Conservation (phyloP, 1,284 basidiomycete genomes). For the Rhodotorula sp. region DNA sequence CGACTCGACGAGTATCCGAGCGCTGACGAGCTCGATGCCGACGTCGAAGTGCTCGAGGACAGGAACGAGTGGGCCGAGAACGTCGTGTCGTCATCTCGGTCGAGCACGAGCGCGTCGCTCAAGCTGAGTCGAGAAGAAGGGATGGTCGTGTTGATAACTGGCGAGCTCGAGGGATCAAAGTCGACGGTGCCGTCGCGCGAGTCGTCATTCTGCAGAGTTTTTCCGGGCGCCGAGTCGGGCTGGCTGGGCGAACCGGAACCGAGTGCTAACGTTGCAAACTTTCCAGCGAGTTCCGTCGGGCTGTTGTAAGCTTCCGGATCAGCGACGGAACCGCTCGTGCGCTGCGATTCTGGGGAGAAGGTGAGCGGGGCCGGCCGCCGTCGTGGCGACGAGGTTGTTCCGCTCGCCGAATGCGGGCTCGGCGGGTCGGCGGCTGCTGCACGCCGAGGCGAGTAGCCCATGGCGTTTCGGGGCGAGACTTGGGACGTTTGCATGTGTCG, state of each 20-base stretch:
- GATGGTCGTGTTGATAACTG: conserved; percentile 17
- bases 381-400: conserved; percentile 3
- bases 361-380: conserved; percentile 30
- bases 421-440: neutral
- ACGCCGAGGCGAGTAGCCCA: too few species aligned
- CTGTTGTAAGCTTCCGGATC: too few species aligned
- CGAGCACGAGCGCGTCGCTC: neutral
- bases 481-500: neutral
- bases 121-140: conserved; percentile 17
- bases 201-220: neutral
- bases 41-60: conserved; percentile 1
- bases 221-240: too few species aligned
- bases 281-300: too few species aligned
- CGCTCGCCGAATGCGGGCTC: neutral
- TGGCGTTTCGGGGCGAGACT: too few species aligned
- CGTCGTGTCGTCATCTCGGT: conserved; percentile 15
- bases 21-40: neutral
- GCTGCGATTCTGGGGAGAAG: conserved; percentile 4
- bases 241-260: too few species aligned
- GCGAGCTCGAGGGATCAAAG: conserved; percentile 16
- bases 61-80: conserved; percentile 13
- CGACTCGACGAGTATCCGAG: neutral
- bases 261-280: too few species aligned
- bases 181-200: conserved; percentile 1
- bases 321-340: too few species aligned